Base-by-base conservation (phyloP, 305 asterid species). In the Ajuga reptans region DNA sequence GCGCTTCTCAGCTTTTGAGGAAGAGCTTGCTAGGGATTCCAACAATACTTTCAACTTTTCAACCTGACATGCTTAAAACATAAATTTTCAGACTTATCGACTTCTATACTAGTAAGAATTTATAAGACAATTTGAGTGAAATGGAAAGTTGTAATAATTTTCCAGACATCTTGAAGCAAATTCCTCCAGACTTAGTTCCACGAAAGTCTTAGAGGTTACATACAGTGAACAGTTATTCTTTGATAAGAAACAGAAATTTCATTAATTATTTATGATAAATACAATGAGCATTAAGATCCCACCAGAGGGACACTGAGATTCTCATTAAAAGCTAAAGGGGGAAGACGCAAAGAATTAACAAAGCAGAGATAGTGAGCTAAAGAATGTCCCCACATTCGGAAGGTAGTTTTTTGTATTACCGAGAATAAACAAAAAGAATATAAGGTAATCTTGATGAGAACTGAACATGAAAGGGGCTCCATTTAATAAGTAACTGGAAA, bases 11-110 rank as follows among this genome's bases (percentile, higher is more conserved):
- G 97, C 76, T 83, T 89, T 93, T 12, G 78, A 41, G 72, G 89
- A 75, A 47, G 99, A 93, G 86, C 88, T 91, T 64, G 86, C 84
- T 60, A 93, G 89, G 76, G 99, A 93, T 83, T 90, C 96, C 29
- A 88, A 85, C 77, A 93, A 82, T 71, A 93, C 90, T 81, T 91
- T 91, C 84, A 93, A 77, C 82, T 93, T 93, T 81, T 93, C 99
- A 80, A 93, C 91, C 99, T 93, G 84, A 69, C 78, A 76, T 6
- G 79, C 73, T 72, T 71, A 73, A 64, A 73, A 73, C 47, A 43
- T 36, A 76, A 39, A 5, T 24, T 21, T 66, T 77, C 71, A 79
- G 66, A 69, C 53, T 76, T 45, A 43, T 31, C 49, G 49, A 69
- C 33, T 33, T 50, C 15, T 34, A 49, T 17, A 29, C 54, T 29